Evolutionary conservation across 2,329 filamentous ascomycete species (phyloP).

Genomic region (Aspergillus luchuensis): DNA sequence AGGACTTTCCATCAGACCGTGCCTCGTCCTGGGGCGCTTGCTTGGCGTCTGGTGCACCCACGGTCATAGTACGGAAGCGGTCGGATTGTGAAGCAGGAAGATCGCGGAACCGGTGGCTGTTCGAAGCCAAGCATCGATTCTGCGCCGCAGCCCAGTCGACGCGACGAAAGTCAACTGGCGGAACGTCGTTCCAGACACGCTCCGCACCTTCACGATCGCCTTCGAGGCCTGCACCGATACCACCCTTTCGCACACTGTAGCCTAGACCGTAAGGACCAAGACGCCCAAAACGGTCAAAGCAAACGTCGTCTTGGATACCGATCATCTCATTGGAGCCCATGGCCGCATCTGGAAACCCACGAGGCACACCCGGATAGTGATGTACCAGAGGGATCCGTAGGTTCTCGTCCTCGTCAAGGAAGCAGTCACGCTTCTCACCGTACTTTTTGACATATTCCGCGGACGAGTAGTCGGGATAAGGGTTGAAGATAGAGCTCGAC

Average conservation of each 20-base stretch:
- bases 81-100: constrained; percentile 40
- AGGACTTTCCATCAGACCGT: constrained; percentile 27
- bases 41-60: constrained; percentile 29
- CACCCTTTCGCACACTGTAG: constrained; percentile 76
- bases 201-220: constrained; percentile 82
- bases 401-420: constrained; percentile 68
- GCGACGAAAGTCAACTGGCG: constrained; percentile 74
- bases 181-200: constrained; percentile 69
- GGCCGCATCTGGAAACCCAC: constrained; percentile 80
- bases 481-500: constrained; percentile 61
- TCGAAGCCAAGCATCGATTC: constrained; percentile 70
- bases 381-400: constrained; percentile 68
- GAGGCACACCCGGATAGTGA: constrained; percentile 75
- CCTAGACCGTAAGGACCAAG: constrained; percentile 88
- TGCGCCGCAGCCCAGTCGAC: constrained; percentile 81
- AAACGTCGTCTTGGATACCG: constrained; percentile 78
- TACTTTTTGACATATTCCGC: constrained; percentile 58
- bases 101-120: constrained; percentile 67
- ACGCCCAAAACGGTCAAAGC: constrained; percentile 88
- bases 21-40: constrained; percentile 14
- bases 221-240: constrained; percentile 80
- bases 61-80: constrained; percentile 38
- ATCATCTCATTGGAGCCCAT: constrained; percentile 86
- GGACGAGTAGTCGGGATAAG: constrained; percentile 67
- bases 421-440: constrained; percentile 72